Evolutionary conservation across 169 alveolate species (phyloP).

Genomic region (Cryptosporidium xiaoi): DNA sequence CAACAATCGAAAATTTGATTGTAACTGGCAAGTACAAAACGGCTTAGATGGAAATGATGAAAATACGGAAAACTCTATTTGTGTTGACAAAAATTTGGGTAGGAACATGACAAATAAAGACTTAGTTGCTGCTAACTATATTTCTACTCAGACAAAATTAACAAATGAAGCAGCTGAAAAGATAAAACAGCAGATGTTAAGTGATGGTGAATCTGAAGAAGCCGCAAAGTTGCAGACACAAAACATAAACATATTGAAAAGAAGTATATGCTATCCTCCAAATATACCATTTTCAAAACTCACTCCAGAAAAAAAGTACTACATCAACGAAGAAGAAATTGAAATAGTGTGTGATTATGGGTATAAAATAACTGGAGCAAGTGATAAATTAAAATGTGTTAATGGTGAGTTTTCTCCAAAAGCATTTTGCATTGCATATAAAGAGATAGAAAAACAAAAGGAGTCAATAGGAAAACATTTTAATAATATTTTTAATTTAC

Average conservation of each 20-base stretch:
- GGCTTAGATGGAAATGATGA: conserved; percentile 36
- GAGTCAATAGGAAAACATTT: conserved; percentile 48
- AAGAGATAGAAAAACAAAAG: conserved; percentile 47
- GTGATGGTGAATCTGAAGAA: conserved; percentile 49
- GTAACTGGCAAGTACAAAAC: conserved; percentile 70
- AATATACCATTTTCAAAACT: conserved; percentile 49
- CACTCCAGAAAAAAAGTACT: conserved; percentile 47
- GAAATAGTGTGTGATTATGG: conserved; percentile 51
- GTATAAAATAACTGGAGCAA: conserved; percentile 61
- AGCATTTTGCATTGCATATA: conserved; percentile 54
- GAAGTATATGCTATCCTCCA: conserved; percentile 65
- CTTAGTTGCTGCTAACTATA: conserved; percentile 51
- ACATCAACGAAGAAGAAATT: conserved; percentile 36
- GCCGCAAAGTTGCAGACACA: conserved; percentile 29
- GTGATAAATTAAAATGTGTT: conserved; percentile 23
- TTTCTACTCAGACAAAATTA: conserved; percentile 43
- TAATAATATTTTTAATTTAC: conserved; percentile 27
- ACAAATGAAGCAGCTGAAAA: conserved; percentile 65
- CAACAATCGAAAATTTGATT: conserved; percentile 50
- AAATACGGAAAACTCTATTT: conserved; percentile 44
- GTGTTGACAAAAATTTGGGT: conserved; percentile 67
- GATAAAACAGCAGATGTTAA: conserved; percentile 43
- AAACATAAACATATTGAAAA: conserved; percentile 36
- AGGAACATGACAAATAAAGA: conserved; percentile 67
- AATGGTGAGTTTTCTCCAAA: conserved; percentile 64